Percentiles rank a stretch among this genome's conserved stretches.
Conservation (phyloP, 2,329 filamentous ascomycete genomes). For the Phialocephala subalpina region DNA sequence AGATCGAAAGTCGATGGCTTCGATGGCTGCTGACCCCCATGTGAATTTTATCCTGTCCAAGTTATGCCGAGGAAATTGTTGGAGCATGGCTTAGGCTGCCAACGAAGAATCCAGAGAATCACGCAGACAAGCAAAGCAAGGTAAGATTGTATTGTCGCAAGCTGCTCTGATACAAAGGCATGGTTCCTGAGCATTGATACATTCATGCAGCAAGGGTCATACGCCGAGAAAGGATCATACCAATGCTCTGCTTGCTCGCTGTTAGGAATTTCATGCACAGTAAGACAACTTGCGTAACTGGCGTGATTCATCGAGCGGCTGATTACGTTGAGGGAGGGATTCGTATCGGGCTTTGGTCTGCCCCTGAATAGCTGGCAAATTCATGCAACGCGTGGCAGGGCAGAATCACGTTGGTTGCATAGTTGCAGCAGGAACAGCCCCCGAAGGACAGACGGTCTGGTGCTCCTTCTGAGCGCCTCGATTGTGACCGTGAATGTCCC, state of each 20-base stretch:
- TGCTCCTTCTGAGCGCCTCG: neutral
- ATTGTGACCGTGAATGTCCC: too few species aligned
- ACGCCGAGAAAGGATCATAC: too few species aligned
- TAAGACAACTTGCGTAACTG: too few species aligned
- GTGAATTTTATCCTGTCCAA: neutral
- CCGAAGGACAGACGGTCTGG: neutral
- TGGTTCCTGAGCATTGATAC: too few species aligned
- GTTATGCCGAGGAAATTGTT: neutral
- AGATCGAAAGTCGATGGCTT: neutral
- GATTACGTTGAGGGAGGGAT: too few species aligned
- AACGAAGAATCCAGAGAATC: neutral
- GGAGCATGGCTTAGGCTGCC: neutral
- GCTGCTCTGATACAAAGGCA: neutral
- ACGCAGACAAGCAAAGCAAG: neutral
- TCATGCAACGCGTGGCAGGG: neutral
- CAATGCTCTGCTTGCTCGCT: too few species aligned
- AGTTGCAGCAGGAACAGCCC: neutral
- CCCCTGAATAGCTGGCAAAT: too few species aligned
- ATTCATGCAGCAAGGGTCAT: too few species aligned
- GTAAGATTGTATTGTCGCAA: neutral
- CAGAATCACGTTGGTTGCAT: constrained; percentile 3
- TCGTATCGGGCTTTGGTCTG: too few species aligned
- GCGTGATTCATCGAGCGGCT: too few species aligned
- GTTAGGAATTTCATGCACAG: too few species aligned
- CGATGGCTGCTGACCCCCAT: neutral